Evolutionary conservation across 257 asterid genomes (phyloP).

Genomic region (Verbascum thapsus): DNA sequence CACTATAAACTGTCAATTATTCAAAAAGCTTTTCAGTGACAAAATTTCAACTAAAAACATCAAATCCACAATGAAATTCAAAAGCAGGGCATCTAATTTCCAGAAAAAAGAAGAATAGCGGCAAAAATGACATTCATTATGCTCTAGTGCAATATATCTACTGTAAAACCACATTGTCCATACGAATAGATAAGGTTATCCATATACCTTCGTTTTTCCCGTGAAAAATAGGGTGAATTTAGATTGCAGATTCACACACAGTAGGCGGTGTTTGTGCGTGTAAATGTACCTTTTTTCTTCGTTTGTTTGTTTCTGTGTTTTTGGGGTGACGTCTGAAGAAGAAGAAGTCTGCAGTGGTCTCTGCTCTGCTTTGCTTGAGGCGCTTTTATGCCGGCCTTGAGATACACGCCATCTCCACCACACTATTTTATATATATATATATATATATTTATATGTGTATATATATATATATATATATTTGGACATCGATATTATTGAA

Average conservation of each 20-base stretch:
- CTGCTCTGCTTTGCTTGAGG: constrained; percentile 43
- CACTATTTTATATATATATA: constrained; percentile 20
- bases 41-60: constrained; percentile 15
- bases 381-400: constrained; percentile 72
- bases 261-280: constrained; percentile 32
- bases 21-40: neutral
- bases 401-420: constrained; percentile 64
- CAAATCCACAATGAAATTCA: neutral
- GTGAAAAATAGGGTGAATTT: constrained; percentile 14
- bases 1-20: no score
- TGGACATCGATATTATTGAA: no score
- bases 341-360: constrained; percentile 27
- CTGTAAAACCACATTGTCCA: constrained; percentile 9
- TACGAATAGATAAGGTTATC: neutral
- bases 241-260: constrained; percentile 26
- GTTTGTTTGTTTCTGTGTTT: constrained; percentile 5
- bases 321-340: constrained; percentile 25
- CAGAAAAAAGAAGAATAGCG: no score
- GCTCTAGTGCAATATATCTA: constrained; percentile 20
- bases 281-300: no score
- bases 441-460: no score
- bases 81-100: constrained; percentile 1
- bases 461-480: no score
- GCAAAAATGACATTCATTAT: constrained; percentile 3
- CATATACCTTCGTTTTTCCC: constrained; percentile 16